Percentiles rank a stretch among this genome's conserved stretches.
These are phyloP conservation scores for Boehmeria nivea DNA, from an alignment of 306 rosid genomes.

Conservation along the genomic window DNA sequence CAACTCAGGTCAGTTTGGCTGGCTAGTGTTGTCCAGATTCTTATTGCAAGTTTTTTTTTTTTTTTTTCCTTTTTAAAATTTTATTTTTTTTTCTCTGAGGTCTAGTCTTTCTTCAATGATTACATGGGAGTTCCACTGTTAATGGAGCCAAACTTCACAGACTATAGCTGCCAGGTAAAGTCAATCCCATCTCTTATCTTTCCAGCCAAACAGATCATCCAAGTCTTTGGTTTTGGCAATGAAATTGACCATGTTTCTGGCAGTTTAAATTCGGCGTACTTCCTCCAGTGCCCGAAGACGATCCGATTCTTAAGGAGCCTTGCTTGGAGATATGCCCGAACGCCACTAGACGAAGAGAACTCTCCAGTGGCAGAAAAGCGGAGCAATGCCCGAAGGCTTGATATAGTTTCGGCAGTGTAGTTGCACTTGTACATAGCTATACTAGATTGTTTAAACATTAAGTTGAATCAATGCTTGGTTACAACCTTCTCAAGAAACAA, in stretches of 20 bases:
- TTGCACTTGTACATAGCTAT: no score
- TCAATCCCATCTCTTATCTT: neutral
- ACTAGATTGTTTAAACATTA: no score
- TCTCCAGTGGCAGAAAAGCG: slow-evolving; percentile 21
- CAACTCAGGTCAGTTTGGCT: slow-evolving; percentile 63
- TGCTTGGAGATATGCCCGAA: slow-evolving; percentile 79
- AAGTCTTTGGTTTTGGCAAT: no score
- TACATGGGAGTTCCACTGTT: slow-evolving; percentile 82
- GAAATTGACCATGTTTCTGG: neutral
- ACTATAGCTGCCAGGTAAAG: slow-evolving; percentile 84
- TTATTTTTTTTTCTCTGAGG: neutral
- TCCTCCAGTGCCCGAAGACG: slow-evolving; percentile 69
- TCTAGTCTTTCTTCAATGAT: slow-evolving; percentile 75
- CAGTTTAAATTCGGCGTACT: slow-evolving; percentile 87
- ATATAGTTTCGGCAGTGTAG: no score
- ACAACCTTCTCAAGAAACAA: no score
- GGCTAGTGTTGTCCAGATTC: no score
- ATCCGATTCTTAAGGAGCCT: slow-evolving; percentile 56
- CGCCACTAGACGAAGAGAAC: slow-evolving; percentile 47
- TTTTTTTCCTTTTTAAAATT: no score
- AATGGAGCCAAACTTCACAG: slow-evolving; percentile 89
- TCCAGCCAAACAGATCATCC: neutral
- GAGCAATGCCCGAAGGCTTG: slow-evolving; percentile 62
- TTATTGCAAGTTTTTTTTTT: no score
- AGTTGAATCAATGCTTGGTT: no score